phyloP scores from a whole-genome alignment of 2,329 filamentous ascomycete genomes.

The Aspergillus fumigatiaffinis region DNA sequence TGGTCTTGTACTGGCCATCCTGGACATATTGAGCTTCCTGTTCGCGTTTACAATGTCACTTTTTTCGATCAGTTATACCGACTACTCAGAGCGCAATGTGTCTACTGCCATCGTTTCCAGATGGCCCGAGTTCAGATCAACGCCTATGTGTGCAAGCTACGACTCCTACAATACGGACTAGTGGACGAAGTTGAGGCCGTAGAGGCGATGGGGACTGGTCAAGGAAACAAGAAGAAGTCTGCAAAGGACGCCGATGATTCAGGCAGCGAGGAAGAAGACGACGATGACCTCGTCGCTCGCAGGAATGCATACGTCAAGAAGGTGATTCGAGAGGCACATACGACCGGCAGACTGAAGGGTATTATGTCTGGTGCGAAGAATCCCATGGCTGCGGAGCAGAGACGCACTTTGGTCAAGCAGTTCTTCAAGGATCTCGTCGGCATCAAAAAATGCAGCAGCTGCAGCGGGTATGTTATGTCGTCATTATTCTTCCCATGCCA shows the following conservation, averaged over 20 bases:
- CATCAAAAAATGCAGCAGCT: slow-evolving; percentile 65
- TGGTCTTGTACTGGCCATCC: slow-evolving; percentile 85
- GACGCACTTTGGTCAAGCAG: slow-evolving; percentile 71
- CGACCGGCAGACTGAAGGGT: slow-evolving; percentile 40
- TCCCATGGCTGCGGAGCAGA: slow-evolving; percentile 73
- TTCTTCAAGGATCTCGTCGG: slow-evolving; percentile 72
- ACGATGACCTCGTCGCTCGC: slow-evolving; percentile 49
- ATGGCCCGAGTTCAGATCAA: slow-evolving; percentile 73
- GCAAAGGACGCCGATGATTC: slow-evolving; percentile 55
- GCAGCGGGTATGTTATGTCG: slow-evolving; percentile 46
- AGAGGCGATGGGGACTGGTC: slow-evolving; percentile 46
- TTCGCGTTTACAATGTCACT: slow-evolving; percentile 91
- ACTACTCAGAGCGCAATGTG: slow-evolving; percentile 79
- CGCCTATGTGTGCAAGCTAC: slow-evolving; percentile 76
- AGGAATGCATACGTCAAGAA: slow-evolving; percentile 67
- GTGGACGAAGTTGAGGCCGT: slow-evolving; percentile 63
- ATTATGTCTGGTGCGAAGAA: slow-evolving; percentile 63
- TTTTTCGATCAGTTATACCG: slow-evolving; percentile 91
- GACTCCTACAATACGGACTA: slow-evolving; percentile 79
- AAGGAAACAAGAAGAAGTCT: slow-evolving; percentile 44
- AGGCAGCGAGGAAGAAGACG: slow-evolving; percentile 59
- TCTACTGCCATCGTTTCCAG: slow-evolving; percentile 84
- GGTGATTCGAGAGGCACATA: slow-evolving; percentile 60
- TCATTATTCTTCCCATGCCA: background rate
- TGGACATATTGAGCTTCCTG: slow-evolving; percentile 91